A percentile compares a stretch with the other conserved stretches of the same genome.
Evolutionary conservation across 139 green algal species (phyloP).

Genomic region (Chlorella sp.): DNA sequence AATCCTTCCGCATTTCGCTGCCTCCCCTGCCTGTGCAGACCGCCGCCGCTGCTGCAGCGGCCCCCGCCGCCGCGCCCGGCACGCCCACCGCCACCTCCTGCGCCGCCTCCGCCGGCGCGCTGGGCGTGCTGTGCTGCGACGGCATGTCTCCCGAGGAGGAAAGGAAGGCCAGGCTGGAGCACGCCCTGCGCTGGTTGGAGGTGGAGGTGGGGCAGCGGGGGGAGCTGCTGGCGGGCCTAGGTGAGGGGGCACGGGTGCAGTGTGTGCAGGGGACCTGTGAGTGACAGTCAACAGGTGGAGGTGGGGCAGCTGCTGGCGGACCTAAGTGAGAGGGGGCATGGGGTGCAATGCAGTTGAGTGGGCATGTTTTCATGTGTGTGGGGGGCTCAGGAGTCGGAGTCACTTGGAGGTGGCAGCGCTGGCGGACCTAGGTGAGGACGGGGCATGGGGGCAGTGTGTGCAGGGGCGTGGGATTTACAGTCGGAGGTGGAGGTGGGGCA

Average conservation of each 20-base stretch:
- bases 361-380: too few species aligned
- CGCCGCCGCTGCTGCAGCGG: not conserved
- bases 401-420: conserved; percentile 74
- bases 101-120: not conserved
- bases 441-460: too few species aligned
- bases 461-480: too few species aligned
- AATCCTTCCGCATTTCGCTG: too few species aligned
- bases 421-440: conserved; percentile 71
- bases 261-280: too few species aligned
- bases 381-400: too few species aligned
- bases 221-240: conserved; percentile 78
- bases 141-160: conserved; percentile 63
- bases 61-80: not conserved
- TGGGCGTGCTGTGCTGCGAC: not conserved
- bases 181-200: conserved; percentile 24
- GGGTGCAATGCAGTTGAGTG: too few species aligned
- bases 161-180: conserved; percentile 66
- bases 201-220: conserved; percentile 71
- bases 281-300: too few species aligned
- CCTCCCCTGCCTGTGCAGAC: not conserved
- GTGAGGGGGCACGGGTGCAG: conserved; percentile 17
- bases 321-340: too few species aligned
- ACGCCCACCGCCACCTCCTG: not conserved
- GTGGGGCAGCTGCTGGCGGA: too few species aligned
- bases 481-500: conserved; percentile 63